A percentile compares a stretch with the other conserved stretches of the same genome.
These are phyloP conservation scores for Diaporthe nobilis DNA, from an alignment of 2,329 filamentous ascomycete genomes.

Conservation along the genomic window DNA sequence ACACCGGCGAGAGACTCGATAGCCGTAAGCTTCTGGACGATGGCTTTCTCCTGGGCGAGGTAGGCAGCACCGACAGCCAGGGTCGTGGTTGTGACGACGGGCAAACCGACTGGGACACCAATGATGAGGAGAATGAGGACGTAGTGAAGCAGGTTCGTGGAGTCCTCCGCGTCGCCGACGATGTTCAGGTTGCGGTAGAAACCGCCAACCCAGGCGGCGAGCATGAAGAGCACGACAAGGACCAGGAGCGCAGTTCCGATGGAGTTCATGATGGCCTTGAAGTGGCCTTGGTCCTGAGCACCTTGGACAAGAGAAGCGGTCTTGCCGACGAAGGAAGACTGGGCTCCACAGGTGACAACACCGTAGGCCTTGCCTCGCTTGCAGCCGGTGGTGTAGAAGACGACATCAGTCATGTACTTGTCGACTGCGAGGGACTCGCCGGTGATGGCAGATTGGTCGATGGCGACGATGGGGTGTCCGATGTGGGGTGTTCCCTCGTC, in stretches of 20 bases:
- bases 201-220: constrained; percentile 82
- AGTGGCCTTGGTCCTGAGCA: constrained; percentile 80
- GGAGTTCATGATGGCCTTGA: constrained; percentile 88
- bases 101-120: constrained; percentile 84
- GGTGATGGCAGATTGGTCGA: constrained; percentile 71
- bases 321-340: constrained; percentile 82
- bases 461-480: constrained; percentile 76
- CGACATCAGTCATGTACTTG: constrained; percentile 82
- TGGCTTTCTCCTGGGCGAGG: constrained; percentile 82
- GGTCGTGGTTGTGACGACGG: constrained; percentile 83
- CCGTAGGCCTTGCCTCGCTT: constrained; percentile 84
- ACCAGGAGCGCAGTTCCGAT: constrained; percentile 82
- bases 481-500: constrained; percentile 66
- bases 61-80: constrained; percentile 84
- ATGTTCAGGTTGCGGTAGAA: constrained; percentile 81
- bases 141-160: constrained; percentile 77
- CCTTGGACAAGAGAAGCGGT: constrained; percentile 82
- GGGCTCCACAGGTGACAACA: constrained; percentile 76
- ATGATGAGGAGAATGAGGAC: constrained; percentile 81
- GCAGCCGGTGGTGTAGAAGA: constrained; percentile 86
- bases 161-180: constrained; percentile 68
- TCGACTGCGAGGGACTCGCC: constrained; percentile 85
- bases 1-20: constrained; percentile 84
- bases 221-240: constrained; percentile 83
- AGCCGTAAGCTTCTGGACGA: constrained; percentile 84